These are phyloP conservation scores for Cyclotella atomus DNA, from an alignment of 108 stramenopile species.

Conservation along the genomic window DNA sequence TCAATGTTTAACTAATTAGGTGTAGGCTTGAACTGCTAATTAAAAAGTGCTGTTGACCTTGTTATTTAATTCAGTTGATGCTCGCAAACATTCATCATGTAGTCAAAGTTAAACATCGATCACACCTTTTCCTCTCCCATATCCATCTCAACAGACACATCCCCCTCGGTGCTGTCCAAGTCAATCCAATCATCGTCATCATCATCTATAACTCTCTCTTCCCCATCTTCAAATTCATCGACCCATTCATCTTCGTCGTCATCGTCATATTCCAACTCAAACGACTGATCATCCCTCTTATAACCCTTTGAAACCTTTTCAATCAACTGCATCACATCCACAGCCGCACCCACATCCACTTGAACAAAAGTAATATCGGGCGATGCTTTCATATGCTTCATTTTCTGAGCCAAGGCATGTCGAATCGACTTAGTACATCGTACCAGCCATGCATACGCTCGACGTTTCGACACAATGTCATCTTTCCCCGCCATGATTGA, in stretches of 20 bases:
- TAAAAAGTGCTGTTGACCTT: too few species aligned
- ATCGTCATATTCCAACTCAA: conserved; percentile 61
- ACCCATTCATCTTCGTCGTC: conserved; percentile 67
- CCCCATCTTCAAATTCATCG: conserved; percentile 35
- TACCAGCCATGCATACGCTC: conserved; percentile 87
- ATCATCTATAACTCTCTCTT: conserved; percentile 19
- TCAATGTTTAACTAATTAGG: conserved; percentile 85
- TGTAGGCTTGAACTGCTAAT: too few species aligned
- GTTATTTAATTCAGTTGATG: neutral
- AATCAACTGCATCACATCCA: conserved; percentile 90
- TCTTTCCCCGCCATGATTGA: conserved; percentile 55
- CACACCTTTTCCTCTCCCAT: neutral
- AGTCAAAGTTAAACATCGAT: neutral
- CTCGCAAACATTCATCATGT: neutral
- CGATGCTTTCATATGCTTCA: conserved; percentile 83
- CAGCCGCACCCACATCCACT: conserved; percentile 89
- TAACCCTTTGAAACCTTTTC: conserved; percentile 75
- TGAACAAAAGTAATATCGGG: conserved; percentile 86
- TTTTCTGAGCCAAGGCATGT: conserved; percentile 76
- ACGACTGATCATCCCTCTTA: conserved; percentile 63
- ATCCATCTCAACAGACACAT: conserved; percentile 21
- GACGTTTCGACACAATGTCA: conserved; percentile 67
- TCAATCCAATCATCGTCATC: conserved; percentile 17
- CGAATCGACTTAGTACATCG: conserved; percentile 74
- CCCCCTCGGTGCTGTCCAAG: conserved; percentile 22